Percentiles rank a stretch among this genome's conserved stretches.
phyloP scores from a whole-genome alignment of 2,329 filamentous ascomycete genomes.

The Zalaria sp. region DNA sequence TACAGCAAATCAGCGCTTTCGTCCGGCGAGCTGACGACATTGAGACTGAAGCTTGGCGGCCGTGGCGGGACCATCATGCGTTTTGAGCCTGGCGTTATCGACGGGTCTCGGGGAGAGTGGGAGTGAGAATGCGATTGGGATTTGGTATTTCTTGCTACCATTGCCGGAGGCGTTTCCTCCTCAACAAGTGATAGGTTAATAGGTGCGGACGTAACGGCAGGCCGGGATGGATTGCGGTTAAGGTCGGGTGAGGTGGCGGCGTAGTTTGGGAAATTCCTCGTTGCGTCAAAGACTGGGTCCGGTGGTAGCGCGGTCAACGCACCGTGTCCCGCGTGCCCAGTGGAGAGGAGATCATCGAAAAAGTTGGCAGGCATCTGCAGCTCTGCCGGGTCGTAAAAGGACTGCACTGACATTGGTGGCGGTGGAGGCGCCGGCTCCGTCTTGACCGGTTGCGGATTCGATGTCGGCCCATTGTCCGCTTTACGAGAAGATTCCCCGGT shows the following conservation, averaged over 20 bases:
- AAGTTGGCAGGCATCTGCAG: constrained; percentile 26
- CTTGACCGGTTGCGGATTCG: constrained; percentile 12
- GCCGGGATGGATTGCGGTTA: constrained; percentile 25
- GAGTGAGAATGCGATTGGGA: no score
- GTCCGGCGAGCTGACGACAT: constrained; percentile 45
- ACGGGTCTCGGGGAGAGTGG: neutral
- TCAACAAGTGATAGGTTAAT: constrained; percentile 43
- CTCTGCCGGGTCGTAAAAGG: constrained; percentile 24
- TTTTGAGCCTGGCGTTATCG: neutral
- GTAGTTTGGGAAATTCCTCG: constrained; percentile 7
- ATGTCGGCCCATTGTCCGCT: constrained; percentile 14
- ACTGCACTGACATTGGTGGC: constrained; percentile 24
- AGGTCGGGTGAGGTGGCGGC: constrained; percentile 37
- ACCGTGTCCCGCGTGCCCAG: constrained; percentile 11
- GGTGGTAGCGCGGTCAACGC: constrained; percentile 27
- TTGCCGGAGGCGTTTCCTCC: constrained; percentile 29
- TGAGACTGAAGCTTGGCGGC: constrained; percentile 31
- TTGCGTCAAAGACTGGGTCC: constrained; percentile 18
- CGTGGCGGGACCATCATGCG: constrained; percentile 19
- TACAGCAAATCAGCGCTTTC: constrained; percentile 78
- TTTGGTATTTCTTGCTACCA: neutral
- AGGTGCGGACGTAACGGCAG: constrained; percentile 20
- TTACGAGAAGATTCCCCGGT: constrained; percentile 15
- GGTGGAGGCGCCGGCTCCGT: constrained; percentile 23
- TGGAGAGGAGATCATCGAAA: constrained; percentile 18